Percentiles rank a stretch among this genome's conserved stretches.
These are phyloP conservation scores for Epichloe amarillans DNA, from an alignment of 2,329 filamentous ascomycete genomes.

Conservation along the genomic window DNA sequence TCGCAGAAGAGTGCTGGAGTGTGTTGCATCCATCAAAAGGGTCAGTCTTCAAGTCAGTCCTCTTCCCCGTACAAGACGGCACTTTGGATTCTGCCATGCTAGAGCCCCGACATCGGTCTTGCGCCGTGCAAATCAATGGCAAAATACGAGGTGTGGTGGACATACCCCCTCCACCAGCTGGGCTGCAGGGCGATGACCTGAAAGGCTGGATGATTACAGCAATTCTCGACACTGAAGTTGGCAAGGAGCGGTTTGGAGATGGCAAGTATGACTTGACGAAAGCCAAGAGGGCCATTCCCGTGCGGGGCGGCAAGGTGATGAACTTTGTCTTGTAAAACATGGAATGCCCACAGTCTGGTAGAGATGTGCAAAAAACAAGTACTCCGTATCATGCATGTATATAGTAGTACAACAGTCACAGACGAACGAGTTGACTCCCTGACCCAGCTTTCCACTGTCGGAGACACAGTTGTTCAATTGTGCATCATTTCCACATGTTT, in stretches of 20 bases:
- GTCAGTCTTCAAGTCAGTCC: slow-evolving; percentile 31
- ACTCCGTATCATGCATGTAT: background rate
- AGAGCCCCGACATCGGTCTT: slow-evolving; percentile 35
- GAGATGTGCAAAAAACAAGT: too few relatives aligned
- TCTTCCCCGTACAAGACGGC: slow-evolving; percentile 47
- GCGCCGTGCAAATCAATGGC: slow-evolving; percentile 70
- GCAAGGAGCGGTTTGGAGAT: slow-evolving; percentile 39
- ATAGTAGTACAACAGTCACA: background rate
- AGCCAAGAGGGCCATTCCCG: slow-evolving; percentile 49
- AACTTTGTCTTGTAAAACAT: slow-evolving; percentile 52
- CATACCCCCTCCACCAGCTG: slow-evolving; percentile 38
- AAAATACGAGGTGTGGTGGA: slow-evolving; percentile 57
- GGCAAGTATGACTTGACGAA: slow-evolving; percentile 31
- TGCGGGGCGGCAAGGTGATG: slow-evolving; percentile 52
- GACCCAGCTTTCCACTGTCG: too few relatives aligned
- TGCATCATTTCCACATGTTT: too few relatives aligned
- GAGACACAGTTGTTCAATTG: too few relatives aligned
- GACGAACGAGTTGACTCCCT: background rate
- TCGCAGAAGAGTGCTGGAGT: slow-evolving; percentile 71
- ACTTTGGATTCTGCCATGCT: slow-evolving; percentile 34
- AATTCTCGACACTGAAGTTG: slow-evolving; percentile 49
- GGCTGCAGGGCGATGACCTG: slow-evolving; percentile 30
- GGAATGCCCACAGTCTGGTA: background rate
- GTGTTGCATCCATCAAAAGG: slow-evolving; percentile 29
- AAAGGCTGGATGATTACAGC: slow-evolving; percentile 47